These are phyloP conservation scores for Bocquillonia castaneifolia DNA, from an alignment of 441 rosid species.

Conservation along the genomic window DNA sequence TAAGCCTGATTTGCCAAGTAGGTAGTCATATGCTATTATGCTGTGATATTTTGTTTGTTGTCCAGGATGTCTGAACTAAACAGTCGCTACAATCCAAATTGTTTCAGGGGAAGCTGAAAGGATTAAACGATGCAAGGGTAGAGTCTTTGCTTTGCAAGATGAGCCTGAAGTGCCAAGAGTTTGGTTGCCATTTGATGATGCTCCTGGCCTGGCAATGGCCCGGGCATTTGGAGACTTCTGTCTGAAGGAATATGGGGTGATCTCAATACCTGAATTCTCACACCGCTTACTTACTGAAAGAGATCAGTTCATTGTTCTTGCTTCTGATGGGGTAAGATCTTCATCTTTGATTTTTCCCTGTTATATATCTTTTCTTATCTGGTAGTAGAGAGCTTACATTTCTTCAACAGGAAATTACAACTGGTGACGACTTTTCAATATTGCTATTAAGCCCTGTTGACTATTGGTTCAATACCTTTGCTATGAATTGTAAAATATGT, in stretches of 20 bases:
- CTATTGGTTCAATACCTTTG: neutral
- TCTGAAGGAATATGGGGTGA: constrained; percentile 94
- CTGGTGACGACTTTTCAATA: neutral
- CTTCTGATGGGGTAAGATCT: constrained; percentile 85
- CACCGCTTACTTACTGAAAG: constrained; percentile 70
- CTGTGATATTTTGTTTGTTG: constrained; percentile 4
- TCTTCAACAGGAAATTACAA: neutral
- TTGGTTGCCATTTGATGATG: constrained; percentile 97
- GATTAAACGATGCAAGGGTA: constrained; percentile 85
- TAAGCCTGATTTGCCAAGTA: constrained; percentile 96
- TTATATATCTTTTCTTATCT: neutral
- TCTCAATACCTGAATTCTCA: constrained; percentile 87
- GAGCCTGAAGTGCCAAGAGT: constrained; percentile 97
- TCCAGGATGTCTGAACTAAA: constrained; percentile 11
- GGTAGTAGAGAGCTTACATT: neutral
- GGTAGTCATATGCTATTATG: constrained; percentile 14
- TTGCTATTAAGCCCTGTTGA: neutral
- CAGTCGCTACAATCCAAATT: constrained; percentile 10
- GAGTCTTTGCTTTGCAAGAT: constrained; percentile 94
- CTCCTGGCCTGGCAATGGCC: constrained; percentile 99
- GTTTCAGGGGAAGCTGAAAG: constrained; percentile 88
- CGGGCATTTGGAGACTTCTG: constrained; percentile 99
- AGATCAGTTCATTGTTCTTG: constrained; percentile 93
- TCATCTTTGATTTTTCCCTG: neutral
- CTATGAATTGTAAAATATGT: neutral